Conservation (phyloP, 2,329 filamentous ascomycete species). For the Teratosphaeria pseudoeucalypti region DNA sequence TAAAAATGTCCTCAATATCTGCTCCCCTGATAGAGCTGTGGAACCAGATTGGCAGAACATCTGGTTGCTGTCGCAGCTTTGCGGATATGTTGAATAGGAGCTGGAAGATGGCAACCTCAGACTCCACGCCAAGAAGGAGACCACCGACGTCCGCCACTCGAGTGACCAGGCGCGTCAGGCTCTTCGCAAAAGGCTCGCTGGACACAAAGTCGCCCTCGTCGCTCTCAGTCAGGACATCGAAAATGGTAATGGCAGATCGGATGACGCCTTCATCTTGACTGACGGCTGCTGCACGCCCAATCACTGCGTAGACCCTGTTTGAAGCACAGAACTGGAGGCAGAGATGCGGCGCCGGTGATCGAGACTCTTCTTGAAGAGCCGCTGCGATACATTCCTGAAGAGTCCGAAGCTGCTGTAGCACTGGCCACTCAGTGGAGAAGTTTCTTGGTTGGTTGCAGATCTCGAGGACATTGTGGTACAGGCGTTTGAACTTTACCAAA, state of each 20-base stretch:
- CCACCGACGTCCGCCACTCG: conserved; percentile 65
- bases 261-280: conserved; percentile 81
- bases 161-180: conserved; percentile 75
- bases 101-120: conserved; percentile 82
- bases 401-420: conserved; percentile 40
- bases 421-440: conserved; percentile 41
- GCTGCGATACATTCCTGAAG: conserved; percentile 47
- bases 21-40: conserved; percentile 36
- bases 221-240: conserved; percentile 86
- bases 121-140: conserved; percentile 65
- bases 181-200: conserved; percentile 73
- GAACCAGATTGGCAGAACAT: conserved; percentile 87
- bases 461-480: conserved; percentile 51
- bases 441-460: conserved; percentile 49
- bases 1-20: conserved; percentile 26
- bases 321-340: conserved; percentile 80
- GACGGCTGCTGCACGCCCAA: conserved; percentile 78
- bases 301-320: conserved; percentile 79
- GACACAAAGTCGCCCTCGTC: conserved; percentile 93
- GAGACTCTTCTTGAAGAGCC: conserved; percentile 80
- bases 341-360: conserved; percentile 77
- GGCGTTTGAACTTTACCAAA: conserved; percentile 50
- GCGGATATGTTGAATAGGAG: conserved; percentile 91
- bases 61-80: conserved; percentile 83
- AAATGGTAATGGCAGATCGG: conserved; percentile 72